Conservation (phyloP, 192 early-diverging fungal species). For the Gryganskiella cystojenkinii region DNA sequence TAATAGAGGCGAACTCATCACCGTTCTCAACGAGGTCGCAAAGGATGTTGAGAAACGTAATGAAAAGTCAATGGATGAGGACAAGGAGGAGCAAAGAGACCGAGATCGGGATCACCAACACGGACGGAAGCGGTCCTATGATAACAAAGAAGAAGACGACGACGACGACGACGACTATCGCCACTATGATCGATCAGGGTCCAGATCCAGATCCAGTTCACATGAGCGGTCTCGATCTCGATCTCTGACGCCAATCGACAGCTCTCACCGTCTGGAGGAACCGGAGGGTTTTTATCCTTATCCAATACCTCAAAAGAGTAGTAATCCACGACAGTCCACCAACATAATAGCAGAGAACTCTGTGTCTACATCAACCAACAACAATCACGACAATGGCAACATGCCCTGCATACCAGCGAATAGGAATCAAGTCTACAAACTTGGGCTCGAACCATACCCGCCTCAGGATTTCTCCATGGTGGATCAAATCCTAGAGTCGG, state of each 20-base stretch:
- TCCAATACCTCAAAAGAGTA: no score
- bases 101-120: no score
- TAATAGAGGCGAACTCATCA: background rate
- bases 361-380: background rate
- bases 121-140: no score
- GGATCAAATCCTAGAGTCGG: slow-evolving; percentile 3
- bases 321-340: no score
- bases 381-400: background rate
- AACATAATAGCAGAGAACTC: no score
- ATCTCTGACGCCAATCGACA: slow-evolving; percentile 41
- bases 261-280: slow-evolving; percentile 22
- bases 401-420: background rate
- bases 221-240: slow-evolving; percentile 9
- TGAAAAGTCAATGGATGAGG: no score
- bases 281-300: background rate
- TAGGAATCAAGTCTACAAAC: slow-evolving; percentile 17
- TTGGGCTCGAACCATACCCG: slow-evolving; percentile 22
- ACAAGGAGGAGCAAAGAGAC: no score
- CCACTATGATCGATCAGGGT: background rate
- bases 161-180: background rate
- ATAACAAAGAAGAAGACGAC: background rate
- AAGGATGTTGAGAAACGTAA: no score
- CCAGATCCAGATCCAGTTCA: slow-evolving; percentile 15
- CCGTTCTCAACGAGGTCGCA: background rate
- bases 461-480: slow-evolving; percentile 11